Conservation (phyloP, 2,329 filamentous ascomycete genomes). For the Alternaria hordeiaustralica region DNA sequence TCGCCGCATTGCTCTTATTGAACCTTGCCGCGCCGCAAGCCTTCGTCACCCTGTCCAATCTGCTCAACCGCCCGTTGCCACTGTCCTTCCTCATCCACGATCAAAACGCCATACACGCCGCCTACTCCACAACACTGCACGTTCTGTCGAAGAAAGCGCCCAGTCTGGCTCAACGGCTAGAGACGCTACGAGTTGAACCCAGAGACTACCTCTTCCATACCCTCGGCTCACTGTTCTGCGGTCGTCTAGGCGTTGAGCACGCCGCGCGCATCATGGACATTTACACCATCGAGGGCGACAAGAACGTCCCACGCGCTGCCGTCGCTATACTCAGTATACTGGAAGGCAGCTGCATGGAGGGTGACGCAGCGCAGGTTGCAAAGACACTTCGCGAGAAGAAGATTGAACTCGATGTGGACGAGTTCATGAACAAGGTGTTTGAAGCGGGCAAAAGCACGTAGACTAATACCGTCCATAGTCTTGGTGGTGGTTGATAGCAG, state of each 20-base stretch:
- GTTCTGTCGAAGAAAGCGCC: conserved; percentile 70
- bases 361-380: conserved; percentile 43
- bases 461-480: neutral
- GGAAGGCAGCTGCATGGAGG: conserved; percentile 52
- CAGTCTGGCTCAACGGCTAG: conserved; percentile 67
- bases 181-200: conserved; percentile 50
- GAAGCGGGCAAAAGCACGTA: conserved; percentile 41
- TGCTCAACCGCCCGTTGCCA: conserved; percentile 77
- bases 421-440: conserved; percentile 43
- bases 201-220: conserved; percentile 64
- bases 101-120: conserved; percentile 69
- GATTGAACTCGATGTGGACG: conserved; percentile 31
- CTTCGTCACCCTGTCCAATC: conserved; percentile 76
- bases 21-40: conserved; percentile 70
- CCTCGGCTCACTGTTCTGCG: conserved; percentile 67
- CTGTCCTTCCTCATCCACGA: conserved; percentile 78
- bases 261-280: conserved; percentile 80
- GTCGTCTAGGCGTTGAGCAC: conserved; percentile 71
- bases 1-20: conserved; percentile 75
- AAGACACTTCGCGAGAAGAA: conserved; percentile 20
- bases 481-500: neutral
- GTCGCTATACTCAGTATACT: conserved; percentile 67
- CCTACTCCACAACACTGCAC: conserved; percentile 72
- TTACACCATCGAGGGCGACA: conserved; percentile 81
- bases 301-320: conserved; percentile 71